These are phyloP conservation scores for Amphicarpaea edgeworthii DNA, from an alignment of 306 rosid genomes.

Conservation along the genomic window DNA sequence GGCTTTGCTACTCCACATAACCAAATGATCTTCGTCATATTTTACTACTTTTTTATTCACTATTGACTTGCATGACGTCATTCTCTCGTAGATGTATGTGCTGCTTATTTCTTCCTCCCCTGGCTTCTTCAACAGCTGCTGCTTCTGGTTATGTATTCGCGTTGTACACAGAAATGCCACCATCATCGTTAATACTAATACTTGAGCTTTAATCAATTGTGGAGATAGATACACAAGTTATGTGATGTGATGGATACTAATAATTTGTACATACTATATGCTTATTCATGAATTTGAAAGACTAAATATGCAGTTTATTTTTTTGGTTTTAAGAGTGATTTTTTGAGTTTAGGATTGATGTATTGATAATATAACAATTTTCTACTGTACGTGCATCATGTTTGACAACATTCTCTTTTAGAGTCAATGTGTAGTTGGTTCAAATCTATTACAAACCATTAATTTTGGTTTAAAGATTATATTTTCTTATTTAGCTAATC, in stretches of 20 bases:
- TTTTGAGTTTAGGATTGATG: no score
- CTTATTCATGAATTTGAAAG: background rate
- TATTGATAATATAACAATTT: no score
- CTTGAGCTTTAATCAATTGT: no score
- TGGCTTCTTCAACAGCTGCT: conserved; percentile 57
- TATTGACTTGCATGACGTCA: conserved; percentile 41
- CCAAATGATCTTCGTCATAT: conserved; percentile 36
- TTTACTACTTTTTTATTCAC: conserved; percentile 41
- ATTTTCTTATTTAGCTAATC: no score
- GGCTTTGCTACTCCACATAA: conserved; percentile 57
- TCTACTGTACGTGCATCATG: no score
- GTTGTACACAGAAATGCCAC: conserved; percentile 37
- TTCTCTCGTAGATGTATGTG: conserved; percentile 53
- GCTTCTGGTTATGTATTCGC: conserved; percentile 50
- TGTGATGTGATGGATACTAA: background rate
- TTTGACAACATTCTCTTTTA: no score
- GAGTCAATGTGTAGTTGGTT: no score
- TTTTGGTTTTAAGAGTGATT: no score
- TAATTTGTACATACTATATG: background rate
- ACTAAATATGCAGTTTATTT: no score
- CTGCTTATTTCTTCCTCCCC: conserved; percentile 61
- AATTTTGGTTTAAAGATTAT: no score
- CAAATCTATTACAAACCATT: no score
- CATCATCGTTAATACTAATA: conserved; percentile 14
- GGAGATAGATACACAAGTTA: background rate